phyloP scores from a whole-genome alignment of 306 rosid species.

The Luffa aegyptiaca region DNA sequence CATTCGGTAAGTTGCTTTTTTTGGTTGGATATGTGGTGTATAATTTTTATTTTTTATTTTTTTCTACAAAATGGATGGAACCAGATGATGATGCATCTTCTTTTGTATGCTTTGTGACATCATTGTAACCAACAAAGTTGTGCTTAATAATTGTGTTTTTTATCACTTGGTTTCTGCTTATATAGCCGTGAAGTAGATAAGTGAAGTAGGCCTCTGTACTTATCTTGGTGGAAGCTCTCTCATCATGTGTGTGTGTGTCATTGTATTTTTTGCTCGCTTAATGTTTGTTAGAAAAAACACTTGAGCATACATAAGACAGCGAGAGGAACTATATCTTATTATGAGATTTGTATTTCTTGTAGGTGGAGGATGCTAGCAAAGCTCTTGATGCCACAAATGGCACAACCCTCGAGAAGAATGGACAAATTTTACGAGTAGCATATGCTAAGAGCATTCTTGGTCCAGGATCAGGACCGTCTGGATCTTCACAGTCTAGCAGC shows the following conservation, averaged over 20 bases:
- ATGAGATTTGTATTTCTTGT: slow-evolving; percentile 10
- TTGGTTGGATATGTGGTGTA: neutral
- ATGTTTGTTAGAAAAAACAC: neutral
- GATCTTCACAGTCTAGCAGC: slow-evolving; percentile 85
- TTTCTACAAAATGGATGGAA: neutral
- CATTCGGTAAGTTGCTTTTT: slow-evolving; percentile 58
- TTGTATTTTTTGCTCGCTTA: neutral
- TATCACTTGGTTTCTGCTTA: neutral
- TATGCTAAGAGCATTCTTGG: slow-evolving; percentile 94
- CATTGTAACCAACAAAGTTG: neutral
- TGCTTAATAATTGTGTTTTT: neutral
- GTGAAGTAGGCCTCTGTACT: neutral
- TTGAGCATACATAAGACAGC: neutral
- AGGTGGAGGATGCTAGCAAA: slow-evolving; percentile 94
- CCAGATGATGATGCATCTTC: neutral
- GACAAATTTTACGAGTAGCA: slow-evolving; percentile 88
- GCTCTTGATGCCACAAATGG: slow-evolving; percentile 94
- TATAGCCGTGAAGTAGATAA: neutral
- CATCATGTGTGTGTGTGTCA: neutral
- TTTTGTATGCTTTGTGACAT: neutral
- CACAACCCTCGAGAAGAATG: slow-evolving; percentile 80
- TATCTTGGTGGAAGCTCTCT: neutral
- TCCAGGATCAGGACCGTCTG: slow-evolving; percentile 72
- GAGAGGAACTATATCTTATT: neutral
- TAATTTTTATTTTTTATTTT: neutral